Evolutionary conservation across 2,329 filamentous ascomycete genomes (phyloP), one percentile per base, ranked within the genome.

Genomic region (Ophiostoma sp.): DNA sequence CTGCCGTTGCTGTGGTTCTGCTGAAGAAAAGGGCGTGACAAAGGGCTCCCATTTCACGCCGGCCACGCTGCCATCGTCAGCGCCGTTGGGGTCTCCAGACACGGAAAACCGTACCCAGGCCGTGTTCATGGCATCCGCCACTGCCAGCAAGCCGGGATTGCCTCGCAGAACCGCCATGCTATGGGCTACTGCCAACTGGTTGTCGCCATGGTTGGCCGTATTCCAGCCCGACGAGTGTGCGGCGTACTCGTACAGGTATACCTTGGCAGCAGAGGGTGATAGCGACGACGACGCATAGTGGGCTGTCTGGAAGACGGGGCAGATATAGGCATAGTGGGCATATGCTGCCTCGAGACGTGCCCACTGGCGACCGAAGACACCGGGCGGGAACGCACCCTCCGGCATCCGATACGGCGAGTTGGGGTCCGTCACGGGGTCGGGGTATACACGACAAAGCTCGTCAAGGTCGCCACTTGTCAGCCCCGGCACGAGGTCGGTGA

Each of bases 321-420:
- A 85, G 64, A 88, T 84, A 73, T 89, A 89, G 0, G 85, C 87
- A 73, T 86, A 89, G 73, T 89, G 84, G 0, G 81, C 84, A 74
- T 89, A 89, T 0, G 85, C 85, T 9, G 84, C 83, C 72, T 86
- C 84, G 3, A 87, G 77, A 1, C 87, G 81, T 66, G 80, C 80
- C 77, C 83, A 89, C 74, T 88, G 84, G 5, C 78, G 71, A 1
- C 85, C 85, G n/a, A 67, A 42, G 60, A 72, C 81, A 76, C 42
- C 77, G 76, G 9, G 74, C 40, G 38, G 77, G 73, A 70, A 78
- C 69, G 77, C 64, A 78, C 76, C 2, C 78, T 55, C 18, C 7
- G 49, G 49, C 49, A 81, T 3, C 74, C 73, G 6, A 72, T 64
- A 70, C 2, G 65, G 66, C 18, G 69, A 63, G 52, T 27, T 38